Evolutionary conservation across 2,329 filamentous ascomycete species (phyloP), one percentile per base, ranked within the genome.

Genomic region (Fusarium sp.): DNA sequence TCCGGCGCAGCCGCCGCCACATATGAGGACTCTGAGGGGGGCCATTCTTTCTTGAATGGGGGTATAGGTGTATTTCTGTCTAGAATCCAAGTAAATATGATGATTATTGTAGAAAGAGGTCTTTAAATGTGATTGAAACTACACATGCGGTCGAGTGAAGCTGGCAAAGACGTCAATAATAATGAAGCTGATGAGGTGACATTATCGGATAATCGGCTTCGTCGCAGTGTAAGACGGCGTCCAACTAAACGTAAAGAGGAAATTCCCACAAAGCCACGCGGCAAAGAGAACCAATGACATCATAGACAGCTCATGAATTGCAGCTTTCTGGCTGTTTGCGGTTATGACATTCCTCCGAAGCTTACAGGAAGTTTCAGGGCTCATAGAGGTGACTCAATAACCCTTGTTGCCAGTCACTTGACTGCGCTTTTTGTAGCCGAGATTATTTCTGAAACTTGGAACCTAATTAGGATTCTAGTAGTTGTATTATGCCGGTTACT

Each of bases 1-100:
- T 2, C 81, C 81, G 16, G 80, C 79, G 40, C 82, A 79, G 29
- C 80, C 80, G 8, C 79, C 82, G n/a, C 82, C 81, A 6, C 77
- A 76, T 13, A 83, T 77, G 31, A 81, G 73, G 16, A 80, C 52
- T 27, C 65, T 74, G 6, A 76, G 22, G 0, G 68, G 31, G 1
- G 68, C 22, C 71, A 74, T 73, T 10, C 14, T 24, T 22, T 27
- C 9, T 9, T 8, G 14, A 31, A 34, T 6, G n/a, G 13, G 11
- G 31, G 31, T 13, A 34, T 34, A 34, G 31, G 11, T 11, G 31
- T 13, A 34, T 34, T 34, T 6, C 11, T 6, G 31, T 13, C 11
- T 34, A 34, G 31, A 34, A 6, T 13, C 10, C 5, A 34, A 5
- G 31, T 13, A 5, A 34, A 1, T 34, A 5, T 34, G 11, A 34